Conservation (phyloP, 768 basidiomycete species). For the Holtermannia corniformis region DNA sequence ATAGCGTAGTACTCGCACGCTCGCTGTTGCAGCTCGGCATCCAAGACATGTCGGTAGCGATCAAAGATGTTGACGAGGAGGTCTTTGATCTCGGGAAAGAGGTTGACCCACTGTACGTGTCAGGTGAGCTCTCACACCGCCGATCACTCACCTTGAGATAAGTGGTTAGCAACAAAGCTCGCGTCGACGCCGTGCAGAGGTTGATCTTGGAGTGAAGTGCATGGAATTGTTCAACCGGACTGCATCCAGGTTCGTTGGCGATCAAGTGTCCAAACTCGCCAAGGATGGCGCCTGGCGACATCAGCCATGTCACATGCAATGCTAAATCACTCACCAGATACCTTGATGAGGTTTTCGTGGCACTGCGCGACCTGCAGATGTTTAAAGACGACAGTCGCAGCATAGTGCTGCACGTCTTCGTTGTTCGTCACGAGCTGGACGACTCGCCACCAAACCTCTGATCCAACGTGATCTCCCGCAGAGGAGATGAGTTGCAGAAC, state of each 20-base stretch:
- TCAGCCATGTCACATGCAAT: neutral
- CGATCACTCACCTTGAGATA: slow-evolving; percentile 62
- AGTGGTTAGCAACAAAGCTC: slow-evolving; percentile 84
- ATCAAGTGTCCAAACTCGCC: slow-evolving; percentile 98
- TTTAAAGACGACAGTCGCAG: slow-evolving; percentile 81
- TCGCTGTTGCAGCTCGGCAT: slow-evolving; percentile 93
- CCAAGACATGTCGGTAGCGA: slow-evolving; percentile 92
- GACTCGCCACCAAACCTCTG: slow-evolving; percentile 99
- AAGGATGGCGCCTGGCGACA: slow-evolving; percentile 69
- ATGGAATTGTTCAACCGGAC: slow-evolving; percentile 88
- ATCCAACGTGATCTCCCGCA: slow-evolving; percentile 96
- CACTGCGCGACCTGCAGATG: slow-evolving; percentile 74
- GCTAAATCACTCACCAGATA: slow-evolving; percentile 58
- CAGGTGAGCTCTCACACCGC: neutral
- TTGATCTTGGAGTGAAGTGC: slow-evolving; percentile 88
- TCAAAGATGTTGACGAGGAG: slow-evolving; percentile 92
- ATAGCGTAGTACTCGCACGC: slow-evolving; percentile 95
- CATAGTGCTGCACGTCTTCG: slow-evolving; percentile 93
- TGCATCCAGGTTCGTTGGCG: slow-evolving; percentile 87
- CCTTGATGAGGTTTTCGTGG: slow-evolving; percentile 67
- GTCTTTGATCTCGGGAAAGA: slow-evolving; percentile 95
- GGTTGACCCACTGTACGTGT: slow-evolving; percentile 76
- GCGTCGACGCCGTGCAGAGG: slow-evolving; percentile 82
- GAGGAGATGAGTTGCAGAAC: slow-evolving; percentile 90
- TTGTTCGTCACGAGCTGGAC: slow-evolving; percentile 98